Conservation (phyloP, 805 yeast genomes). For the Yueomyces sp. region DNA sequence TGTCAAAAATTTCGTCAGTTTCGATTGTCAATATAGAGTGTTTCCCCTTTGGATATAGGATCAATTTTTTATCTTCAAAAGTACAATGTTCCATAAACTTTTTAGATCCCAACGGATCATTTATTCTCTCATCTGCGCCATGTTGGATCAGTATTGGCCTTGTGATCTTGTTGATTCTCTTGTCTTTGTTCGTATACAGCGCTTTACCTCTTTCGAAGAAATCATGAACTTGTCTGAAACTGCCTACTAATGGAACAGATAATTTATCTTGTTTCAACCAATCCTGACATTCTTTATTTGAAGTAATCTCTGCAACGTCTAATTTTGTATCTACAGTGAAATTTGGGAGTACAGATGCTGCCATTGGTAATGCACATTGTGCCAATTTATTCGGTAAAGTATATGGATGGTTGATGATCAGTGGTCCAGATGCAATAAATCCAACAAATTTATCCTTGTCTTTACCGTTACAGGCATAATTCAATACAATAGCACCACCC, state of each 20-base stretch:
- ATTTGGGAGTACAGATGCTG: slow-evolving; percentile 32
- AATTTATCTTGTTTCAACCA: slow-evolving; percentile 30
- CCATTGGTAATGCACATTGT: slow-evolving; percentile 29
- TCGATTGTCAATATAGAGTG: slow-evolving; percentile 38
- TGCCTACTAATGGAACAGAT: slow-evolving; percentile 36
- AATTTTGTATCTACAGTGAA: slow-evolving; percentile 42
- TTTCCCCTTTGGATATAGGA: slow-evolving; percentile 14
- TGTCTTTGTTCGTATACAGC: slow-evolving; percentile 28
- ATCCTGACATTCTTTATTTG: slow-evolving; percentile 32
- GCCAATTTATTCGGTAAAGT: slow-evolving; percentile 39
- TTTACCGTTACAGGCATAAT: slow-evolving; percentile 47
- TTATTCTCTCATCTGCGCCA: slow-evolving; percentile 51
- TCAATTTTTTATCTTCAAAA: slow-evolving; percentile 12
- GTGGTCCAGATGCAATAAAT: slow-evolving; percentile 44
- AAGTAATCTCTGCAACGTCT: slow-evolving; percentile 39
- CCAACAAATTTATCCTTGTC: slow-evolving; percentile 33
- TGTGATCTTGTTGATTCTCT: slow-evolving; percentile 22
- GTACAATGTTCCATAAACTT: slow-evolving; percentile 27
- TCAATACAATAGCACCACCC: slow-evolving; percentile 67
- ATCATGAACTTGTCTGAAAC: slow-evolving; percentile 43
- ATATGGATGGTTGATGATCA: slow-evolving; percentile 42
- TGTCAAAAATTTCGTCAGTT: slow-evolving; percentile 27
- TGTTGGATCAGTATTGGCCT: slow-evolving; percentile 45
- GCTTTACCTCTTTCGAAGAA: slow-evolving; percentile 49
- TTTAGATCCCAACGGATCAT: slow-evolving; percentile 36